Conservation (phyloP, 768 basidiomycete genomes). For the Panaeolus papilionaceus region DNA sequence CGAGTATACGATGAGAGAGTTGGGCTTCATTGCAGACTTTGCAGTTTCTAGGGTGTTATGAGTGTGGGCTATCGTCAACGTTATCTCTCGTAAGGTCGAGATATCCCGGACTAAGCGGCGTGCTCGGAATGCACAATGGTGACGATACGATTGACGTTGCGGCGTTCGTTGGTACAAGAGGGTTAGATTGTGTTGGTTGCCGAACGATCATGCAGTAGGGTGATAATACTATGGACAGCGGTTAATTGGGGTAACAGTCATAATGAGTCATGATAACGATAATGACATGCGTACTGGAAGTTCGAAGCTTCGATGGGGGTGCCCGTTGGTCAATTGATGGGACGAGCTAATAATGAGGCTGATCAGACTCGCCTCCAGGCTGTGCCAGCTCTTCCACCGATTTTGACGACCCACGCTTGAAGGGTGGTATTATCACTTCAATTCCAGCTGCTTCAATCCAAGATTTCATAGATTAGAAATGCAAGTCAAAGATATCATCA, state of each 20-base stretch:
- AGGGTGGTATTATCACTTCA: not conserved
- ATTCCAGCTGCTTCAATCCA: not conserved
- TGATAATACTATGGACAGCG: not conserved
- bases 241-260: not conserved
- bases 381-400: not conserved
- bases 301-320: not conserved
- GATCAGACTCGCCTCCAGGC: not conserved
- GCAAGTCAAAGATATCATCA: not conserved
- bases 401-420: not conserved
- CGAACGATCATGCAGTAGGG: not conserved
- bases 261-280: slow-evolving; percentile 8
- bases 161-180: not conserved
- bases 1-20: not conserved
- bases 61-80: not conserved
- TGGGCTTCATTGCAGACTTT: not conserved
- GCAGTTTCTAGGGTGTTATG: not conserved
- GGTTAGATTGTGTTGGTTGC: not conserved
- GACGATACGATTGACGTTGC: not conserved
- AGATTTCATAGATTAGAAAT: not conserved
- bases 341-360: slow-evolving; percentile 1
- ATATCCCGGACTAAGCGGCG: not conserved
- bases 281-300: slow-evolving; percentile 6
- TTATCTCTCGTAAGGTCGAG: not conserved
- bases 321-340: not conserved
- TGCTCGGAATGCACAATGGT: not conserved